Evolutionary conservation across 2,329 filamentous ascomycete species (phyloP).

Genomic region (Seiridium unicorne): DNA sequence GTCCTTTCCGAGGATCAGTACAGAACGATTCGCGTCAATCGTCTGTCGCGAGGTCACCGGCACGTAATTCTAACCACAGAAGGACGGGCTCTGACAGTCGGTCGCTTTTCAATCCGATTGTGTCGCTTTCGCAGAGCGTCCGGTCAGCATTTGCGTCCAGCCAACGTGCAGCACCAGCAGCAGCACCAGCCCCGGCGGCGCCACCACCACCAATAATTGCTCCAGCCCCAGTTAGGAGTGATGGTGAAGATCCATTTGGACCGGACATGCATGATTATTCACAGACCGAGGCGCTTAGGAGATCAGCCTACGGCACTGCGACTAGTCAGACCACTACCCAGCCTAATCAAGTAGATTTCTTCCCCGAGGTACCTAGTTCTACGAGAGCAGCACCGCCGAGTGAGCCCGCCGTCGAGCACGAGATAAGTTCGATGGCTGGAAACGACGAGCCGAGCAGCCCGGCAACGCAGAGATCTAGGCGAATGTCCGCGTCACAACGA

Average conservation of each 20-base stretch:
- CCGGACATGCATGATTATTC: slow-evolving; percentile 12
- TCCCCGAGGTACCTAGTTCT: slow-evolving; percentile 15
- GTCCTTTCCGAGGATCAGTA: slow-evolving; percentile 48
- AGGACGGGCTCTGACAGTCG: background rate
- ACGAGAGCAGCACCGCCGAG: slow-evolving; percentile 15
- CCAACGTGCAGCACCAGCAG: background rate
- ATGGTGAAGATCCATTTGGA: slow-evolving; percentile 16
- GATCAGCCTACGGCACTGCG: slow-evolving; percentile 6
- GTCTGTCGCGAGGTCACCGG: slow-evolving; percentile 21
- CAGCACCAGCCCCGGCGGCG: background rate
- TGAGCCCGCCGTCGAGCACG: slow-evolving; percentile 9
- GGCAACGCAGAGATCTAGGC: slow-evolving; percentile 9
- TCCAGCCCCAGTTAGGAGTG: background rate
- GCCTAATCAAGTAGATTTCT: background rate
- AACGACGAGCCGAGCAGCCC: slow-evolving; percentile 13
- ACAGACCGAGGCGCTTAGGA: slow-evolving; percentile 11
- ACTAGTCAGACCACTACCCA: slow-evolving; percentile 2
- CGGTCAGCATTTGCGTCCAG: slow-evolving; percentile 16
- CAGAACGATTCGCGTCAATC: slow-evolving; percentile 23
- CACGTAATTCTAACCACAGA: slow-evolving; percentile 14
- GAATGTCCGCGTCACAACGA: slow-evolving; percentile 12
- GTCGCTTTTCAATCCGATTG: slow-evolving; percentile 9
- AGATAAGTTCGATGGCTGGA: slow-evolving; percentile 11
- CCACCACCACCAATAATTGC: background rate
- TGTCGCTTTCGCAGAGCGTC: slow-evolving; percentile 17